Conservation (phyloP, 1,284 basidiomycete genomes). For the Fomitopsis schrenkii region DNA sequence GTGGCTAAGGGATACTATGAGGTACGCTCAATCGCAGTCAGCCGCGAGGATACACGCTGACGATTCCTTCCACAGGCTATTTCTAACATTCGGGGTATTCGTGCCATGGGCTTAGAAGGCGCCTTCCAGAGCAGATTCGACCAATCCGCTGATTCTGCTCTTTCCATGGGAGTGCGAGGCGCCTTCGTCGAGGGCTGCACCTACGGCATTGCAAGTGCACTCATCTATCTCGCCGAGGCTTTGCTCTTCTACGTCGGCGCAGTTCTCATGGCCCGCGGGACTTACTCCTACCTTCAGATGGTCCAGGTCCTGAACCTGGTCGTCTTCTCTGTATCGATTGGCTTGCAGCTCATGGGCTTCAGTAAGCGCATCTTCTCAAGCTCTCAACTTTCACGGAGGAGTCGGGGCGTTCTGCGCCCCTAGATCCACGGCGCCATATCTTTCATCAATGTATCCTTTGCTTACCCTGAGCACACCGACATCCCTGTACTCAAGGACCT, state of each 20-base stretch:
- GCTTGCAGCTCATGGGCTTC: conserved; percentile 85
- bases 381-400: too few species aligned
- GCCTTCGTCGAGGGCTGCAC: conserved; percentile 85
- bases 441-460: conserved; percentile 73
- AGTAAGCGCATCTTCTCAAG: too few species aligned
- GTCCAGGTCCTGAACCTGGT: conserved; percentile 88
- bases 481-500: conserved; percentile 66
- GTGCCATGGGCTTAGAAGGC: conserved; percentile 84
- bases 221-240: conserved; percentile 88
- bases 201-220: conserved; percentile 72
- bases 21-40: conserved; percentile 36
- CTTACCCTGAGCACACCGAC: conserved; percentile 80
- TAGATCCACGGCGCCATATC: conserved; percentile 60
- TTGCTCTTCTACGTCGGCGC: conserved; percentile 90
- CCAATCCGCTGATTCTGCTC: conserved; percentile 54
- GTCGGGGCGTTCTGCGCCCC: conserved; percentile 68
- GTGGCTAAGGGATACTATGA: conserved; percentile 87
- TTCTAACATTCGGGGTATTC: conserved; percentile 81
- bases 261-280: conserved; percentile 75
- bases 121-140: conserved; percentile 74
- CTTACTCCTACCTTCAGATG: conserved; percentile 85
- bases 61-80: conserved; percentile 50
- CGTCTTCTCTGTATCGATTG: conserved; percentile 91
- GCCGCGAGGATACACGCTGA: conserved; percentile 1
- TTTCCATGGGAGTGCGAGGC: conserved; percentile 66